Evolutionary conservation across 179 eudicot genomes (phyloP).

Genomic region (Silene coronaria): DNA sequence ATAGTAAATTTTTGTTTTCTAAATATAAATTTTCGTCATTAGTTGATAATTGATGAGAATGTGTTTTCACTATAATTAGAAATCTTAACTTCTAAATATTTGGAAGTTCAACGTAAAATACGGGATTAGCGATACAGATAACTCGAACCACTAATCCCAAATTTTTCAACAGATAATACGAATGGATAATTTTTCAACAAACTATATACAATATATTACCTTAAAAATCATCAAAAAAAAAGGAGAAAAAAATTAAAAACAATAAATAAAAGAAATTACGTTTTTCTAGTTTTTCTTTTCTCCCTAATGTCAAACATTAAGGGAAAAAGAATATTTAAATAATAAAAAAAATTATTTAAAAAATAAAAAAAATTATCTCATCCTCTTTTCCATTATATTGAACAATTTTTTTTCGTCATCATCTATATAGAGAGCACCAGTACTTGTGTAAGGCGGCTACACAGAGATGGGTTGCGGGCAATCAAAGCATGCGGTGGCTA

Average conservation of each 20-base stretch:
- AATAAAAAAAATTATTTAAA: not conserved
- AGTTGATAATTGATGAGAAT: not conserved
- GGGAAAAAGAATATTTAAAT: not conserved
- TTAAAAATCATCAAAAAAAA: not conserved
- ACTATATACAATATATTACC: not conserved
- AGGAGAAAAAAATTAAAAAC: not conserved
- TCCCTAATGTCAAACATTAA: not conserved
- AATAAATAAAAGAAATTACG: not conserved
- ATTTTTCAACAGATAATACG: not conserved
- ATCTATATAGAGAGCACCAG: no score
- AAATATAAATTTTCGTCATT: not conserved
- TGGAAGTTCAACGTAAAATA: not conserved
- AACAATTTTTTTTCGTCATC: not conserved
- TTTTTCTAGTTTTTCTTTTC: not conserved
- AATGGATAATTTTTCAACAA: not conserved
- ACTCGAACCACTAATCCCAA: not conserved
- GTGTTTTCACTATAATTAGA: not conserved
- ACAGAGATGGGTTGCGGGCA: constrained; percentile 35
- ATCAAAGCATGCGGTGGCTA: constrained; percentile 39
- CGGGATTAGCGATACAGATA: not conserved
- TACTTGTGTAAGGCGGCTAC: no score
- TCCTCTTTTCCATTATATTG: not conserved
- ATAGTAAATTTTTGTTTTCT: not conserved
- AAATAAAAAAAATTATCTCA: not conserved
- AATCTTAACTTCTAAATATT: not conserved